phyloP scores from a whole-genome alignment of 352 stramenopile species.

The Globisporangium heterothallicum region DNA sequence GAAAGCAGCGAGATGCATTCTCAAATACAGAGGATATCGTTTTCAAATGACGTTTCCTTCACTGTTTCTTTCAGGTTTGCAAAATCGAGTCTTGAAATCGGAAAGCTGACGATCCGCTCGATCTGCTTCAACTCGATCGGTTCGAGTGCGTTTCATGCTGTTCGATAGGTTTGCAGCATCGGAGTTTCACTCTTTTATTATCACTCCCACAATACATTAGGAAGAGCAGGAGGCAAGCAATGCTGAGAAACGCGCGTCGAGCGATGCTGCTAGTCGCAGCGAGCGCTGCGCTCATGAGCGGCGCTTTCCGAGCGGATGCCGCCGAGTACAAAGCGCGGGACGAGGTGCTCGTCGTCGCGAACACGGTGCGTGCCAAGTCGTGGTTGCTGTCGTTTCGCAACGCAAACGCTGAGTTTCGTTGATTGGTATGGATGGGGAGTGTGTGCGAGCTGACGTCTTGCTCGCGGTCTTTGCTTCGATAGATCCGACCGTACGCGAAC shows the following conservation, averaged over 20 bases:
- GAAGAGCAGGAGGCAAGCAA: neutral
- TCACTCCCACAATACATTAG: neutral
- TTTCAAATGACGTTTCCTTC: too few relatives aligned
- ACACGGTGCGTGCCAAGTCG: constrained; percentile 52
- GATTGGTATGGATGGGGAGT: neutral
- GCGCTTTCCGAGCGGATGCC: constrained; percentile 1
- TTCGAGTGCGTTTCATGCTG: neutral
- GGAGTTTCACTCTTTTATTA: neutral
- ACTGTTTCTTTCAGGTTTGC: too few relatives aligned
- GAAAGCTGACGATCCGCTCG: too few relatives aligned
- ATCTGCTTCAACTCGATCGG: neutral
- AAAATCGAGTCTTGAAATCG: neutral
- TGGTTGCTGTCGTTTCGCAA: too few relatives aligned
- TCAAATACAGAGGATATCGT: too few relatives aligned
- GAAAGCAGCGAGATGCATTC: too few relatives aligned
- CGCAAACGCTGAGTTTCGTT: too few relatives aligned
- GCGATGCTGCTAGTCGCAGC: neutral
- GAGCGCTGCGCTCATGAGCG: neutral
- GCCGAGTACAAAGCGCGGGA: constrained; percentile 47
- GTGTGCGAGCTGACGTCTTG: constrained; percentile 1
- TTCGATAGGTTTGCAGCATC: neutral
- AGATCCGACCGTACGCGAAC: constrained; percentile 95
- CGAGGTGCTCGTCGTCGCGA: constrained; percentile 64
- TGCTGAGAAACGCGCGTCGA: constrained; percentile 7
- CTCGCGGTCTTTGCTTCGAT: neutral